Conservation (phyloP, 257 asterid genomes). For the Buddleja alternifolia region DNA sequence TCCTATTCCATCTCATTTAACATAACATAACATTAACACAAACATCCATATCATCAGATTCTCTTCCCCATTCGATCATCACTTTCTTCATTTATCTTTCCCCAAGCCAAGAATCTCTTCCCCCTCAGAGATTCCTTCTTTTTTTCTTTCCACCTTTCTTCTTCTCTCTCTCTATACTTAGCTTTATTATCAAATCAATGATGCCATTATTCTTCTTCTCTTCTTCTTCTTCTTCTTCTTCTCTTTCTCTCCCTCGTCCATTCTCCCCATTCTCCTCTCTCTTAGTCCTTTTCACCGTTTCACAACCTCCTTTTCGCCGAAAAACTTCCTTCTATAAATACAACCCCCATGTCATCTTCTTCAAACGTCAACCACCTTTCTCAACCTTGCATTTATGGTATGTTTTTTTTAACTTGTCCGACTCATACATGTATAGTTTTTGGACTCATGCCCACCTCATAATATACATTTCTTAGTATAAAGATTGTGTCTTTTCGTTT, state of each 20-base stretch:
- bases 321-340: slow-evolving; percentile 46
- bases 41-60: slow-evolving; percentile 57
- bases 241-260: slow-evolving; percentile 37
- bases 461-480: slow-evolving; percentile 17
- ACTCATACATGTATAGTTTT: slow-evolving; percentile 16
- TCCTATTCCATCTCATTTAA: slow-evolving; percentile 23
- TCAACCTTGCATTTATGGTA: slow-evolving; percentile 89
- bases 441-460: slow-evolving; percentile 31
- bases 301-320: slow-evolving; percentile 47
- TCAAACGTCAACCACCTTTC: slow-evolving; percentile 73
- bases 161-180: slow-evolving; percentile 45
- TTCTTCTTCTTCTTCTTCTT: slow-evolving; percentile 30
- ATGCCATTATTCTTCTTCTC: slow-evolving; percentile 68
- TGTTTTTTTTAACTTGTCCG: slow-evolving; percentile 13
- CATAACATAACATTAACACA: slow-evolving; percentile 37
- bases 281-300: slow-evolving; percentile 66
- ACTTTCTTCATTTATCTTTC: slow-evolving; percentile 64
- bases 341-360: slow-evolving; percentile 72
- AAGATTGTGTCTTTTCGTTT: slow-evolving; percentile 36
- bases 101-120: slow-evolving; percentile 93
- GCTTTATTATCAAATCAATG: slow-evolving; percentile 83
- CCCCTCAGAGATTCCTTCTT: slow-evolving; percentile 61
- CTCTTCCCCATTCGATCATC: slow-evolving; percentile 34
- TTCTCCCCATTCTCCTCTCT: slow-evolving; percentile 38
- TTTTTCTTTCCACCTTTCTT: slow-evolving; percentile 30